Conservation (phyloP, 345 rosid species). For the Limnanthes douglasii region DNA sequence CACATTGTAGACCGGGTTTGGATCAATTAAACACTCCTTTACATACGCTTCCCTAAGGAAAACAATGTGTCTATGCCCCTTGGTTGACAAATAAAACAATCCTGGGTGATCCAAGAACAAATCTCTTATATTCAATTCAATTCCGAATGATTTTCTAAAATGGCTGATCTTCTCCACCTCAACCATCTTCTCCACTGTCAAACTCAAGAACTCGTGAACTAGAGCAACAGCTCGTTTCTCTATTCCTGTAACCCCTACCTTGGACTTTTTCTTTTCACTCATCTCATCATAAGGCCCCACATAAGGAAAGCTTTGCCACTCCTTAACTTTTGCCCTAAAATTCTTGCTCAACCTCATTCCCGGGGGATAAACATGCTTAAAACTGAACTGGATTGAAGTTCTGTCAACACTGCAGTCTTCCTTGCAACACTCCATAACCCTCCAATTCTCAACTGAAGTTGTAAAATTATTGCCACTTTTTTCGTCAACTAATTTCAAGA, state of each 20-base stretch:
- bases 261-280: constrained; percentile 29
- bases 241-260: constrained; percentile 24
- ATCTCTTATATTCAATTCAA: constrained; percentile 74
- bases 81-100: constrained; percentile 63
- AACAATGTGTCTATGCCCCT: constrained; percentile 72
- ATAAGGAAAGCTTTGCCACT: constrained; percentile 75
- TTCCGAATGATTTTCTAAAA: constrained; percentile 64
- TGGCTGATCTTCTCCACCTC: constrained; percentile 93
- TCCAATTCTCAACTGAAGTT: constrained; percentile 74
- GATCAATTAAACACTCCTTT: constrained; percentile 45
- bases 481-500: constrained; percentile 38
- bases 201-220: constrained; percentile 64
- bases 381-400: constrained; percentile 35
- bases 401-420: constrained; percentile 35
- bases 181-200: constrained; percentile 87
- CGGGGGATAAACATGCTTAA: constrained; percentile 60
- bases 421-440: constrained; percentile 48
- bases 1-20: constrained; percentile 51
- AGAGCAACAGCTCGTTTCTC: constrained; percentile 76
- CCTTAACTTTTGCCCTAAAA: constrained; percentile 59
- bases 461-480: constrained; percentile 15
- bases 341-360: constrained; percentile 76
- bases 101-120: constrained; percentile 92
- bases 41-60: constrained; percentile 84
- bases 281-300: constrained; percentile 57